Conservation (phyloP, 331 rosid genomes). For the Stylosanthes scabra region DNA sequence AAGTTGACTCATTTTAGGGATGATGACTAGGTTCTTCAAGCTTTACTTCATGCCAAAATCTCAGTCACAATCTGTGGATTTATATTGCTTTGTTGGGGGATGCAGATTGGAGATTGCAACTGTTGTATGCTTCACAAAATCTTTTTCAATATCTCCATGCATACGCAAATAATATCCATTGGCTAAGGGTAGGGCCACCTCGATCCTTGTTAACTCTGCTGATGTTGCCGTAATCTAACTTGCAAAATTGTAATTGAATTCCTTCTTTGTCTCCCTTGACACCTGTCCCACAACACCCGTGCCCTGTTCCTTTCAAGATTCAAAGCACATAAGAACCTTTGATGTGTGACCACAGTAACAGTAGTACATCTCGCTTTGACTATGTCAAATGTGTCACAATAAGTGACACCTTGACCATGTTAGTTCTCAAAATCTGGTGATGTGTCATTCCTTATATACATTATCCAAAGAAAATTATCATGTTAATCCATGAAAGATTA, state of each 20-base stretch:
- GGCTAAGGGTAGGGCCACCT: conserved; percentile 4
- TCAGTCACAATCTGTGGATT: conserved; percentile 1
- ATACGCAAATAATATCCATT: conserved; percentile 1
- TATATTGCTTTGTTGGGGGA: neutral
- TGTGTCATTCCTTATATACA: conserved; percentile 38
- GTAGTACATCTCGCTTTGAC: conserved; percentile 15
- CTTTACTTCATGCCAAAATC: neutral
- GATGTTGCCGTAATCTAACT: neutral
- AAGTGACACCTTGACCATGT: conserved; percentile 38
- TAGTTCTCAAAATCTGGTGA: conserved; percentile 16
- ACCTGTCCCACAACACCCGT: conserved; percentile 30
- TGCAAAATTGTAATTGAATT: conserved; percentile 39
- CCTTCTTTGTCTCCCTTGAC: conserved; percentile 11
- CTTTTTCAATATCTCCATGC: conserved; percentile 12
- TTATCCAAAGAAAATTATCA: neutral
- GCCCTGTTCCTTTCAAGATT: conserved; percentile 16
- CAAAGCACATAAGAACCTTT: neutral
- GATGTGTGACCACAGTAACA: conserved; percentile 15
- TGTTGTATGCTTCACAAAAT: conserved; percentile 26
- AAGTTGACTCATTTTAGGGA: neutral
- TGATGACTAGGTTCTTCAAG: neutral
- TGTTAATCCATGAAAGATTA: too few relatives aligned
- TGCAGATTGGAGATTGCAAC: neutral
- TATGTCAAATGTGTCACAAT: conserved; percentile 23
- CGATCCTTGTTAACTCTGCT: conserved; percentile 3